Percentiles rank a stretch among this genome's conserved stretches.
Conservation (phyloP, 176 grass and related monocot species). For the Oryza brachyantha region DNA sequence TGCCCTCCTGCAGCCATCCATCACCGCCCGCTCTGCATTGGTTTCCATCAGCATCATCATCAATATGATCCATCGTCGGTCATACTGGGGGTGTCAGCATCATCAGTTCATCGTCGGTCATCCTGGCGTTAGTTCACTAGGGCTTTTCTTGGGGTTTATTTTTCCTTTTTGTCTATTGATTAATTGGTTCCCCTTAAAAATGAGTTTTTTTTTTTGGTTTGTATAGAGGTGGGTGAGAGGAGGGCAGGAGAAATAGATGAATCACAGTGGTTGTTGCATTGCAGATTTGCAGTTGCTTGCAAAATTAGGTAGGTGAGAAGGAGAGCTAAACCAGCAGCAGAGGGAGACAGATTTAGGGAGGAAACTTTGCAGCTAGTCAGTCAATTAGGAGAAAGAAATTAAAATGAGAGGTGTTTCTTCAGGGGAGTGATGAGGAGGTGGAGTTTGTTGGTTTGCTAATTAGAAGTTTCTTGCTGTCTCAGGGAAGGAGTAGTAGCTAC, state of each 20-base stretch:
- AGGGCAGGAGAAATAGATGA: slow-evolving; percentile 64
- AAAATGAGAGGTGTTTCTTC: slow-evolving; percentile 34
- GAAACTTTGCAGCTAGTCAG: slow-evolving; percentile 61
- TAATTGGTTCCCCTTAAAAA: slow-evolving; percentile 72
- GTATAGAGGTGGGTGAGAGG: slow-evolving; percentile 64
- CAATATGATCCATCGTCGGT: slow-evolving; percentile 30
- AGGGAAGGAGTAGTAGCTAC: slow-evolving; percentile 40
- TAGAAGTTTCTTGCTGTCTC: slow-evolving; percentile 41
- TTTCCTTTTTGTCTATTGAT: slow-evolving; percentile 64
- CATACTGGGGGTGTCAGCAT: no score
- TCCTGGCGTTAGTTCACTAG: slow-evolving; percentile 42
- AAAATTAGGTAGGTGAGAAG: slow-evolving; percentile 63
- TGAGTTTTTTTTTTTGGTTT: slow-evolving; percentile 78
- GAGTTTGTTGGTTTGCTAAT: slow-evolving; percentile 52
- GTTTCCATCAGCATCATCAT: slow-evolving; percentile 44
- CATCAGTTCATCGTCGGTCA: no score
- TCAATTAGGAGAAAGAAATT: slow-evolving; percentile 41
- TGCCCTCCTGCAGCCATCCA: slow-evolving; percentile 11
- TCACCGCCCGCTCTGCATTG: slow-evolving; percentile 31
- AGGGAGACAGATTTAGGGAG: slow-evolving; percentile 63
- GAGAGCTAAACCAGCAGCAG: slow-evolving; percentile 64
- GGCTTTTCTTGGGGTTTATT: slow-evolving; percentile 45
- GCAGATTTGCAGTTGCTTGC: slow-evolving; percentile 54
- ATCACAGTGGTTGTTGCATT: slow-evolving; percentile 60
- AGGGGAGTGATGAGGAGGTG: slow-evolving; percentile 11